phyloP scores from a whole-genome alignment of 441 rosid species.

The Aleurites moluccanus region DNA sequence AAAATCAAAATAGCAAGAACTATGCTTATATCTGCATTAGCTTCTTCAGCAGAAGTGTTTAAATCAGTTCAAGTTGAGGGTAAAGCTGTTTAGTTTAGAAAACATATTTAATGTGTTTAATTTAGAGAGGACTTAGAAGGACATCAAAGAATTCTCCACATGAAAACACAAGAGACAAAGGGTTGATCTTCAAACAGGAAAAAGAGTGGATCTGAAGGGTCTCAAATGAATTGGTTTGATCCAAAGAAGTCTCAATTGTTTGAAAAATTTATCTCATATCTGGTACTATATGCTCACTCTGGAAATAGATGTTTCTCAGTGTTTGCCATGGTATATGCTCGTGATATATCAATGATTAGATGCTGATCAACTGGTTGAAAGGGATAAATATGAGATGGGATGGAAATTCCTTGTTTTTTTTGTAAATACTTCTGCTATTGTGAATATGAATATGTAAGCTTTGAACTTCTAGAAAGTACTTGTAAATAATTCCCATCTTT shows the following conservation, averaged over 20 bases:
- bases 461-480: background rate
- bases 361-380: slow-evolving; percentile 16
- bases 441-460: slow-evolving; percentile 32
- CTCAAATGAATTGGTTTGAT: too few species aligned
- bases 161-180: too few species aligned
- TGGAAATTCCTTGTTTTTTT: slow-evolving; percentile 17
- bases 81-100: background rate
- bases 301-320: background rate
- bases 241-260: too few species aligned
- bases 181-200: too few species aligned
- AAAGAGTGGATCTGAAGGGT: too few species aligned
- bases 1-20: background rate
- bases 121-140: slow-evolving; percentile 16
- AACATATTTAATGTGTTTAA: background rate
- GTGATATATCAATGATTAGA: slow-evolving; percentile 12
- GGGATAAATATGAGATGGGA: slow-evolving; percentile 18
- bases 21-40: background rate
- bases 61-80: background rate
- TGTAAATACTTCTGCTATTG: slow-evolving; percentile 28
- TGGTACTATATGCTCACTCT: too few species aligned
- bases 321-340: slow-evolving; percentile 11
- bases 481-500: slow-evolving; percentile 26
- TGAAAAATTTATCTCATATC: too few species aligned
- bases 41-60: background rate
- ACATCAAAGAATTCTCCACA: too few species aligned